These are phyloP conservation scores for Przewalskia tangutica DNA, from an alignment of 257 asterid genomes.

Conservation along the genomic window DNA sequence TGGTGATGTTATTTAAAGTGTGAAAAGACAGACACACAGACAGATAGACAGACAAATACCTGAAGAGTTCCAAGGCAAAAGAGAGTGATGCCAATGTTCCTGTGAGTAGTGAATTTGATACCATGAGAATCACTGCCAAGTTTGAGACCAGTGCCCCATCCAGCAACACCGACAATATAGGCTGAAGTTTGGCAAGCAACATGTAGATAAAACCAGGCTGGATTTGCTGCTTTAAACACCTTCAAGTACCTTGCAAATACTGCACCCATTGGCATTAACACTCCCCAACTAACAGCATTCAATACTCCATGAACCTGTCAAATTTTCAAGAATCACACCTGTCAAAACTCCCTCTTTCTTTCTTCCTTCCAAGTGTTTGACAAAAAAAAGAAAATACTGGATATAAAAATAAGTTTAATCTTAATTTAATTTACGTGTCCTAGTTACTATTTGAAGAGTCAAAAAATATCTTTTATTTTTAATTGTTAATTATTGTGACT, in stretches of 20 bases:
- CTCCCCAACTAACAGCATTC: constrained; percentile 80
- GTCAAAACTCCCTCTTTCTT: not conserved
- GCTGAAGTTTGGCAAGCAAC: constrained; percentile 49
- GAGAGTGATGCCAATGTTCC: constrained; percentile 56
- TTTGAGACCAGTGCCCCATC: constrained; percentile 71
- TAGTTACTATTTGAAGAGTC: too few species aligned
- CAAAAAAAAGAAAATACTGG: too few species aligned
- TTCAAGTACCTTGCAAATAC: constrained; percentile 56
- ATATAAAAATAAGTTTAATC: too few species aligned
- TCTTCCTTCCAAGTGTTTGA: not conserved
- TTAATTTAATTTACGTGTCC: too few species aligned
- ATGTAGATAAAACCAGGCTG: constrained; percentile 81
- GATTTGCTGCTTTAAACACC: constrained; percentile 56
- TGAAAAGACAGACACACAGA: too few species aligned
- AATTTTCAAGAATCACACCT: not conserved
- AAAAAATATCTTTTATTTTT: too few species aligned
- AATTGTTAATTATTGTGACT: too few species aligned
- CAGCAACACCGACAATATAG: constrained; percentile 64
- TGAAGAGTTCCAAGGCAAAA: constrained; percentile 70
- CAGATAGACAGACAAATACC: constrained; percentile 4
- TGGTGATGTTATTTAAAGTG: too few species aligned
- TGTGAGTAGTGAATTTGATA: constrained; percentile 24
- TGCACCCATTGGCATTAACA: constrained; percentile 60
- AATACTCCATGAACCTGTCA: constrained; percentile 57
- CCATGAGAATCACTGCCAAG: constrained; percentile 60